Percentiles rank a stretch among this genome's conserved stretches.
phyloP scores from a whole-genome alignment of 495 filamentous ascomycete species.

The Aspergillus nanangensis region DNA sequence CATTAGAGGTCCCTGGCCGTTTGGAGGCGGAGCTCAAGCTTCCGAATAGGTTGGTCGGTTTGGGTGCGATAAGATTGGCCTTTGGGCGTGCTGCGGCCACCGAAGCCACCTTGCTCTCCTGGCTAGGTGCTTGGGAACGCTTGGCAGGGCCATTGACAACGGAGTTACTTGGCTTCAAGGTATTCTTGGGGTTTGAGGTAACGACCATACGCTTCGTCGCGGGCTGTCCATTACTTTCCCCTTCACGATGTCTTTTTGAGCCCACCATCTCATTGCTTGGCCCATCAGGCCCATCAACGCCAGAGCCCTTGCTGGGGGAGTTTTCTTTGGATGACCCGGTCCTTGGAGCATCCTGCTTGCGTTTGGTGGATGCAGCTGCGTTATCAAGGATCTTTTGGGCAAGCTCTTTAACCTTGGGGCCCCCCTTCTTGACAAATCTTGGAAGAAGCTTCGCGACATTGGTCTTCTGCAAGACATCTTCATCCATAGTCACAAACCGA shows the following conservation, averaged over 20 bases:
- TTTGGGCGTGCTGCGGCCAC: constrained; percentile 38
- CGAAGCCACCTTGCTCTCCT: constrained; percentile 27
- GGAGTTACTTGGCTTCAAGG: constrained; percentile 16
- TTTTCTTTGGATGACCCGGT: constrained; percentile 28
- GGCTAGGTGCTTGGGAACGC: constrained; percentile 14
- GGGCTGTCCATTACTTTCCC: constrained; percentile 33
- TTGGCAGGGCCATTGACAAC: constrained; percentile 21
- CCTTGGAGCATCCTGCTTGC: constrained; percentile 36
- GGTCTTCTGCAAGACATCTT: constrained; percentile 56
- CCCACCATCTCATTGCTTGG: constrained; percentile 30
- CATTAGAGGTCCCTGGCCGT: constrained; percentile 54
- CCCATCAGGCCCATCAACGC: constrained; percentile 20
- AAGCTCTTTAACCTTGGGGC: constrained; percentile 53
- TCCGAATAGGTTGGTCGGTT: constrained; percentile 55
- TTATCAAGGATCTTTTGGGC: constrained; percentile 55
- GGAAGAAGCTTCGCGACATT: constrained; percentile 63
- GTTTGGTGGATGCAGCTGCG: constrained; percentile 49
- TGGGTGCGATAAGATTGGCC: constrained; percentile 47
- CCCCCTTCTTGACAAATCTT: constrained; percentile 62
- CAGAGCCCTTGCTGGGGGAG: constrained; percentile 8
- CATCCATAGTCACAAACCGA: constrained; percentile 59
- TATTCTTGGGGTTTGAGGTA: constrained; percentile 24
- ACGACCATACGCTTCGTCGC: constrained; percentile 38
- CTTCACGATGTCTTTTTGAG: constrained; percentile 42
- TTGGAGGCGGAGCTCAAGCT: constrained; percentile 57